Percentiles rank a stretch among this genome's conserved stretches.
Evolutionary conservation across 768 basidiomycete genomes (phyloP).

Genomic region (Chiua virens): DNA sequence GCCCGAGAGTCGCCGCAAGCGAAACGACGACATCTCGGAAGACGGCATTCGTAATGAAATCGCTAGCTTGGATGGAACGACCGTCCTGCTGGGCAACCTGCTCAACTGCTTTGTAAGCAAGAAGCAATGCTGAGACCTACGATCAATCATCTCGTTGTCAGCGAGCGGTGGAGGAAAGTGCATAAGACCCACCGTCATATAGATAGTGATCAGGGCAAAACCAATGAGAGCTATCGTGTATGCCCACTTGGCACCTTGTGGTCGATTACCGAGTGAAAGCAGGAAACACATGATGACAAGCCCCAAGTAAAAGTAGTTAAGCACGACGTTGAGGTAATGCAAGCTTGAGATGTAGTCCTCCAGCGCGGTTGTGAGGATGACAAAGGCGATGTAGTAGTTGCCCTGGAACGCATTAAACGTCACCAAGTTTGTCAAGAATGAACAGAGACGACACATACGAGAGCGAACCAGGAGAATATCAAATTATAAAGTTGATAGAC

Average conservation of each 20-base stretch:
- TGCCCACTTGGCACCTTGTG: conserved; percentile 85
- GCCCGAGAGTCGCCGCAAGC: conserved; percentile 80
- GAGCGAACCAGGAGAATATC: conserved; percentile 88
- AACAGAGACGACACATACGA: conserved; percentile 45
- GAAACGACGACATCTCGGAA: conserved; percentile 89
- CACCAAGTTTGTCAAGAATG: neutral
- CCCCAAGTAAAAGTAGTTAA: conserved; percentile 88
- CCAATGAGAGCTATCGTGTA: conserved; percentile 86
- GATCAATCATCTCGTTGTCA: conserved; percentile 1
- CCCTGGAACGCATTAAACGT: conserved; percentile 44
- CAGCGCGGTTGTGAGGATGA: conserved; percentile 71
- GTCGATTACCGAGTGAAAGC: conserved; percentile 85
- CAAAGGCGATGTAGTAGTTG: conserved; percentile 90
- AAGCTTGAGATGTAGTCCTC: conserved; percentile 64
- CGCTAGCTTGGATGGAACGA: conserved; percentile 48
- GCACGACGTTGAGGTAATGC: conserved; percentile 68
- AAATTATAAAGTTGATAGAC: conserved; percentile 88
- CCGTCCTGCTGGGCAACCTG: conserved; percentile 48
- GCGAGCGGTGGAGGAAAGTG: conserved; percentile 1
- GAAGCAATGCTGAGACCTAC: conserved; percentile 73
- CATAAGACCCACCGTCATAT: conserved; percentile 76
- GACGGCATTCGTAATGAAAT: conserved; percentile 74
- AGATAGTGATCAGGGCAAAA: conserved; percentile 89
- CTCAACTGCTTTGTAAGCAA: conserved; percentile 81
- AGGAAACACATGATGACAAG: conserved; percentile 86